Percentiles rank a stretch among this genome's conserved stretches.
These are phyloP conservation scores for Lolium perenne DNA, from an alignment of 176 grass and related monocot species.

Conservation along the genomic window DNA sequence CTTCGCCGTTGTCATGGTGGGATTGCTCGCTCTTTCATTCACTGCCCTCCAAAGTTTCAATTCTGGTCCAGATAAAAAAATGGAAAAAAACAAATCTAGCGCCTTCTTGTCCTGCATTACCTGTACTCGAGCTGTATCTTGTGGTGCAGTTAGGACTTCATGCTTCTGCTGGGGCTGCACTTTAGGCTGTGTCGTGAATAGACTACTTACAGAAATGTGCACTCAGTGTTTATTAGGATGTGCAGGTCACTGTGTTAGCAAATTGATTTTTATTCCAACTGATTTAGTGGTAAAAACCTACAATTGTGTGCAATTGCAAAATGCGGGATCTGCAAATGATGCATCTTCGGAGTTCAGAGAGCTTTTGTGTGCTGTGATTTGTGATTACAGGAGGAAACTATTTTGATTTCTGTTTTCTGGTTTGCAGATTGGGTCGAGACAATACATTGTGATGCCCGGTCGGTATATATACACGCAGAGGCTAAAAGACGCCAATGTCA, in stretches of 20 bases:
- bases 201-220: background rate
- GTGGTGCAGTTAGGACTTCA: conserved; percentile 15
- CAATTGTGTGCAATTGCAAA: background rate
- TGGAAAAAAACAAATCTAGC: background rate
- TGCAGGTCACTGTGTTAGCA: background rate
- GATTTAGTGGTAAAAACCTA: background rate
- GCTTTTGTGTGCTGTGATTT: conserved; percentile 23
- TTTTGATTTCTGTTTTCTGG: conserved; percentile 36
- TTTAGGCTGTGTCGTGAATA: background rate
- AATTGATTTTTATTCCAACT: conserved; percentile 2
- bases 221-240: background rate
- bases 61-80: background rate
- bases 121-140: background rate
- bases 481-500: conserved; percentile 80
- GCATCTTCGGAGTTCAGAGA: background rate
- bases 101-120: conserved; percentile 8
- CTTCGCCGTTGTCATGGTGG: conserved; percentile 92
- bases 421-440: conserved; percentile 62
- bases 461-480: conserved; percentile 72
- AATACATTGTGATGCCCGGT: conserved; percentile 70
- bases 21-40: conserved; percentile 16
- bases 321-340: background rate
- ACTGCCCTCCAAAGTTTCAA: background rate
- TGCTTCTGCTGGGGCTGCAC: background rate
- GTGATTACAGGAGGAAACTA: conserved; percentile 39